Evolutionary conservation across 306 rosid genomes (phyloP).

Genomic region (Quercus variabilis): DNA sequence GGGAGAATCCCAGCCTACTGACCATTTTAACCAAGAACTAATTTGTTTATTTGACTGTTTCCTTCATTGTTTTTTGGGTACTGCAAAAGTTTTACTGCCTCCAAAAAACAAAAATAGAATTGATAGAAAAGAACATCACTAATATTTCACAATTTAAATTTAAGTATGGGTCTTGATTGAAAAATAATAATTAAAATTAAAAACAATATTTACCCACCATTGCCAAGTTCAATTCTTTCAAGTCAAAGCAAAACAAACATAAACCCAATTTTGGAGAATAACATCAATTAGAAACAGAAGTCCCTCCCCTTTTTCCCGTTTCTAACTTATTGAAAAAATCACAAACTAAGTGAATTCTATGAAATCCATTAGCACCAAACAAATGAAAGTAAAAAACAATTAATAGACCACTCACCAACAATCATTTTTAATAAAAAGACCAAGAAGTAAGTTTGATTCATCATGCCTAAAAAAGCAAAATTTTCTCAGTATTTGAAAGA

Average conservation of each 20-base stretch:
- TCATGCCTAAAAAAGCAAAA: too few relatives aligned
- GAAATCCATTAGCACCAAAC: too few relatives aligned
- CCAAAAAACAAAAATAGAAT: background rate
- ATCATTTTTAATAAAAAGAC: too few relatives aligned
- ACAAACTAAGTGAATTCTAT: too few relatives aligned
- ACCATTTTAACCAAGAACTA: background rate
- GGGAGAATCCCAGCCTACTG: background rate
- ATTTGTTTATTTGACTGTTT: background rate
- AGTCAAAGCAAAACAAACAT: background rate
- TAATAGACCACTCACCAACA: too few relatives aligned
- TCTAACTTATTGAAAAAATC: too few relatives aligned
- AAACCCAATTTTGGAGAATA: background rate
- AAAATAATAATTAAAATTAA: background rate
- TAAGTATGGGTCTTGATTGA: background rate
- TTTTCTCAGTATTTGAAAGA: background rate
- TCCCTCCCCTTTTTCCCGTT: too few relatives aligned
- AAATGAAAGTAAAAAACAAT: too few relatives aligned
- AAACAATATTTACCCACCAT: background rate
- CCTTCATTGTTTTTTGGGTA: too few relatives aligned
- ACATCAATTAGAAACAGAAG: background rate
- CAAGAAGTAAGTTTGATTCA: too few relatives aligned
- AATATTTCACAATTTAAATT: background rate
- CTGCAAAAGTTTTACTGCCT: background rate
- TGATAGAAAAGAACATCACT: background rate
- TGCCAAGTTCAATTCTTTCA: too few relatives aligned